Percentiles rank a stretch among this genome's conserved stretches.
Conservation (phyloP, 805 yeast species). For the Yarrowia yakushimensis region DNA sequence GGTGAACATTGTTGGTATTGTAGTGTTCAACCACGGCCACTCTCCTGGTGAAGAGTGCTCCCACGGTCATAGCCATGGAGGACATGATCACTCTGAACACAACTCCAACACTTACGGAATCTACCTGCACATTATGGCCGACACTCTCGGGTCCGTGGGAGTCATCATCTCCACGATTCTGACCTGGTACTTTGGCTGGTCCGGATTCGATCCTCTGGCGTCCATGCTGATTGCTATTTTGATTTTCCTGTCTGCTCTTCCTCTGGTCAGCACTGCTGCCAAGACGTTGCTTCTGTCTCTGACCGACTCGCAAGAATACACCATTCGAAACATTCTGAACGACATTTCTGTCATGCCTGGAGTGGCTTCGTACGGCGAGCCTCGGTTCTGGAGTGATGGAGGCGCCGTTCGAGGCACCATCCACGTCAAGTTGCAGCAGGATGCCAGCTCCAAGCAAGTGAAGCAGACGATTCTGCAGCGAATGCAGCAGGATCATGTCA, state of each 20-base stretch:
- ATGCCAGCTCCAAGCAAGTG: constrained; percentile 60
- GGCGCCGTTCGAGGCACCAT: constrained; percentile 64
- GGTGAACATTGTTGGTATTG: constrained; percentile 88
- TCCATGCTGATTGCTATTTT: constrained; percentile 80
- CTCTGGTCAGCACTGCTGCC: constrained; percentile 78
- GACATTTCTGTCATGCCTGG: constrained; percentile 73
- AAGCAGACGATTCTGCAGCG: constrained; percentile 58
- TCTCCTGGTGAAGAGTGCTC: constrained; percentile 43
- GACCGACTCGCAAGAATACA: constrained; percentile 55
- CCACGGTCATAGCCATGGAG: constrained; percentile 43
- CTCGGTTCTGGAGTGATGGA: constrained; percentile 82
- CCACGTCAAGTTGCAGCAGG: constrained; percentile 68
- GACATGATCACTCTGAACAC: constrained; percentile 34
- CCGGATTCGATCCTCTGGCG: constrained; percentile 88
- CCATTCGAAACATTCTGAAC: constrained; percentile 59
- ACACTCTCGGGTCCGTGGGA: constrained; percentile 94
- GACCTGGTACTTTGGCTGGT: constrained; percentile 65
- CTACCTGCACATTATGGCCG: constrained; percentile 89
- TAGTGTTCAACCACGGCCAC: constrained; percentile 89
- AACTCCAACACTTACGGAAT: constrained; percentile 88
- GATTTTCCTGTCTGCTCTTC: constrained; percentile 77
- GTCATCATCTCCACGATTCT: constrained; percentile 87
- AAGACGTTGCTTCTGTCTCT: constrained; percentile 65
- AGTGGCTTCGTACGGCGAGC: constrained; percentile 78
- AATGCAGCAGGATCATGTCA: constrained; percentile 49